These are phyloP conservation scores for Phaffomyces antillensis DNA, from an alignment of 805 yeast species.

Conservation along the genomic window DNA sequence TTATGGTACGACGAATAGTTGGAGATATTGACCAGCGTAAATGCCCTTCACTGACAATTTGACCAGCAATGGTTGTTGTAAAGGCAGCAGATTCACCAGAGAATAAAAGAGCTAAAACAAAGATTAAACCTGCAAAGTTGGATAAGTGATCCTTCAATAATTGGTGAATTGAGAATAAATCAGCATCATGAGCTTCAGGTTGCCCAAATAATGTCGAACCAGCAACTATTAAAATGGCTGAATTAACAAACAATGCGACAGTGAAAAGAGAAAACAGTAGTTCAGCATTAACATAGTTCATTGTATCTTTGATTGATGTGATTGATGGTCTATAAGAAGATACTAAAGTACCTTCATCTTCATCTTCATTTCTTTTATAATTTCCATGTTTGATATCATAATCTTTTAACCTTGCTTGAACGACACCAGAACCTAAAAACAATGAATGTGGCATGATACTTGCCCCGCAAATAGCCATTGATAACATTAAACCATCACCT, in stretches of 20 bases:
- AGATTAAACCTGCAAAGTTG: conserved; percentile 72
- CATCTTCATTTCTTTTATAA: conserved; percentile 30
- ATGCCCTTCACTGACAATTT: conserved; percentile 91
- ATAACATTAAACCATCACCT: conserved; percentile 65
- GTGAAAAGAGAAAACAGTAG: conserved; percentile 76
- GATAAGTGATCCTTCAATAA: conserved; percentile 57
- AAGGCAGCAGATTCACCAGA: conserved; percentile 92
- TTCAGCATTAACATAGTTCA: conserved; percentile 78
- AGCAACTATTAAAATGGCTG: conserved; percentile 83
- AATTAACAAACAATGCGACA: conserved; percentile 84
- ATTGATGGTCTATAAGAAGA: conserved; percentile 65
- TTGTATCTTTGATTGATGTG: conserved; percentile 73
- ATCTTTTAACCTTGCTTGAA: conserved; percentile 76
- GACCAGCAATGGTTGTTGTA: conserved; percentile 92
- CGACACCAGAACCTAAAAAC: conserved; percentile 83
- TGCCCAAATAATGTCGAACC: conserved; percentile 73
- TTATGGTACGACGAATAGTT: conserved; percentile 68
- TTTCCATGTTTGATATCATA: conserved; percentile 65
- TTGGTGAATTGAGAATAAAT: conserved; percentile 72
- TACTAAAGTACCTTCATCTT: conserved; percentile 21
- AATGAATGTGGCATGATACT: conserved; percentile 94
- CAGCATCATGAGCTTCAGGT: conserved; percentile 53
- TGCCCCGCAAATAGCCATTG: conserved; percentile 86
- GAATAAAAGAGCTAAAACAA: conserved; percentile 77
- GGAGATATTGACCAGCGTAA: conserved; percentile 77